Percentiles rank a stretch among this genome's conserved stretches.
Evolutionary conservation across 257 asterid species (phyloP).

Genomic region (Anisodus acutangulus): DNA sequence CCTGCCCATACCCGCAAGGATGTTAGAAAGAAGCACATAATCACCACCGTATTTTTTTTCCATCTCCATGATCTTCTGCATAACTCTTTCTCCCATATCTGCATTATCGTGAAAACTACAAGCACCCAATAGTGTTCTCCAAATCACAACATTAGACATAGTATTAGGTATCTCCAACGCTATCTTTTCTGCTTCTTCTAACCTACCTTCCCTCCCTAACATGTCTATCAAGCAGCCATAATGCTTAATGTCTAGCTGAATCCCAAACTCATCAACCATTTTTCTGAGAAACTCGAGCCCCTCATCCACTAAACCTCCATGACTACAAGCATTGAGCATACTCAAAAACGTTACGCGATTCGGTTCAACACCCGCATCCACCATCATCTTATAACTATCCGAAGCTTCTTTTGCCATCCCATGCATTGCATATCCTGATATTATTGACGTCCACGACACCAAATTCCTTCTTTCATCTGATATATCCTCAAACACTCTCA

Average conservation of each 20-base stretch:
- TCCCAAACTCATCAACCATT: constrained; percentile 53
- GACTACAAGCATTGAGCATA: constrained; percentile 68
- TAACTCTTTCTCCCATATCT: constrained; percentile 68
- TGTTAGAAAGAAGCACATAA: constrained; percentile 77
- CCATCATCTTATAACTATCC: constrained; percentile 53
- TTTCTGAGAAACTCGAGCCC: constrained; percentile 60
- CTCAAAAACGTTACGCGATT: constrained; percentile 65
- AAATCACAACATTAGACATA: constrained; percentile 53
- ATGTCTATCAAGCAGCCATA: constrained; percentile 68
- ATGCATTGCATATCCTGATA: constrained; percentile 73
- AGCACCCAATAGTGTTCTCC: constrained; percentile 84
- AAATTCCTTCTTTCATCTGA: constrained; percentile 48
- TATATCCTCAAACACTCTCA: constrained; percentile 55
- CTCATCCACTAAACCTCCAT: constrained; percentile 72
- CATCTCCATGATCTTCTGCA: constrained; percentile 58
- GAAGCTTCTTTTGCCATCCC: constrained; percentile 78
- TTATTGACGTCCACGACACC: constrained; percentile 74
- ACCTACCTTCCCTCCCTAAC: constrained; percentile 83
- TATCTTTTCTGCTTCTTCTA: constrained; percentile 75
- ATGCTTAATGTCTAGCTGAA: constrained; percentile 62
- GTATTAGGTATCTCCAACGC: constrained; percentile 55
- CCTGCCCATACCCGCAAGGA: constrained; percentile 64
- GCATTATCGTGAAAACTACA: constrained; percentile 72
- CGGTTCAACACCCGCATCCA: constrained; percentile 49
- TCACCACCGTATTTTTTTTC: constrained; percentile 77